Conservation (phyloP, 2,329 filamentous ascomycete genomes). For the Lizonia empirigonia region DNA sequence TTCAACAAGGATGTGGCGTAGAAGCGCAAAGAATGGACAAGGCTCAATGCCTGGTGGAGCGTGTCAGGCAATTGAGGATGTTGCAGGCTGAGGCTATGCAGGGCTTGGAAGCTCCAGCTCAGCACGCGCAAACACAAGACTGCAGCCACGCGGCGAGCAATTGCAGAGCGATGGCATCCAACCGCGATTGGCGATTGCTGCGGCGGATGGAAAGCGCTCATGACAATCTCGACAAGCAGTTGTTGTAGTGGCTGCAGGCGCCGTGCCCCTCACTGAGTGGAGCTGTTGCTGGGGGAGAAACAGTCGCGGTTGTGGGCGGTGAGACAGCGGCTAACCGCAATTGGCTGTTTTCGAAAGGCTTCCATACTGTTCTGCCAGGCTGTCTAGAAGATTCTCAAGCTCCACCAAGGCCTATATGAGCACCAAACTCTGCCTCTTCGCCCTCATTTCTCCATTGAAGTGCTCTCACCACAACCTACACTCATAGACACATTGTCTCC, state of each 20-base stretch:
- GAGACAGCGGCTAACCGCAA: slow-evolving; percentile 20
- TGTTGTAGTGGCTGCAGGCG: slow-evolving; percentile 2
- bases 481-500: slow-evolving; percentile 30
- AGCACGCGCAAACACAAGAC: neutral
- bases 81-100: slow-evolving; percentile 15
- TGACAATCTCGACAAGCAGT: neutral
- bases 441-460: slow-evolving; percentile 31
- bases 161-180: neutral
- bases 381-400: slow-evolving; percentile 49
- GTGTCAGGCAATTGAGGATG: slow-evolving; percentile 16
- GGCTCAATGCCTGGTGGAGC: slow-evolving; percentile 8
- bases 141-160: neutral
- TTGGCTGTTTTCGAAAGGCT: slow-evolving; percentile 31
- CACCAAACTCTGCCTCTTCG: slow-evolving; percentile 31
- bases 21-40: slow-evolving; percentile 10
- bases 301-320: slow-evolving; percentile 29
- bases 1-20: neutral
- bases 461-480: slow-evolving; percentile 25
- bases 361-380: too few relatives aligned
- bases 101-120: slow-evolving; percentile 7
- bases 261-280: slow-evolving; percentile 14
- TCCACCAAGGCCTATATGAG: slow-evolving; percentile 43
- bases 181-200: neutral
- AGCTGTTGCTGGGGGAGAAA: slow-evolving; percentile 6
- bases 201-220: neutral